Evolutionary conservation across 345 rosid genomes (phyloP).

Genomic region (Erysimum cheiranthoides): DNA sequence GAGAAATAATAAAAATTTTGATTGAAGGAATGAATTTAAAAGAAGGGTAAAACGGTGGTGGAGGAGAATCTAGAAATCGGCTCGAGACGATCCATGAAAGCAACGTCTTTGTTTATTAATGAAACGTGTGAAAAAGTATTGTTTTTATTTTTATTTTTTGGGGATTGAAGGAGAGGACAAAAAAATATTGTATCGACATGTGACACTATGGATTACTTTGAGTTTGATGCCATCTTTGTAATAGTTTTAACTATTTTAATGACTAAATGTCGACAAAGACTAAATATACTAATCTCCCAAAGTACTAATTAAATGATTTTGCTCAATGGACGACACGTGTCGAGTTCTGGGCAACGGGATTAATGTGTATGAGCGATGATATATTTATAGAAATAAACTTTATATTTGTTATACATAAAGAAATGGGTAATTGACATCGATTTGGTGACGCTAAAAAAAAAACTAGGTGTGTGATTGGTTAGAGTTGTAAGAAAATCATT

Average conservation of each 20-base stretch:
- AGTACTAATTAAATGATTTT: not conserved
- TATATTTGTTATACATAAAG: not conserved
- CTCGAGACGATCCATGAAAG: slow-evolving; percentile 41
- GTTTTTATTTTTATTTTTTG: not conserved
- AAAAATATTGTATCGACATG: slow-evolving; percentile 24
- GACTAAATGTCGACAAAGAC: slow-evolving; percentile 32
- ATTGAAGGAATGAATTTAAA: slow-evolving; percentile 26
- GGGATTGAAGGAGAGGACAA: slow-evolving; percentile 1
- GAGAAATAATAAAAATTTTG: slow-evolving; percentile 17
- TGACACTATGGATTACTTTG: slow-evolving; percentile 31
- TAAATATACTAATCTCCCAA: not conserved
- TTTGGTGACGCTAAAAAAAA: not conserved
- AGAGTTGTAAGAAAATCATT: not conserved
- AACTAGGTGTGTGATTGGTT: not conserved
- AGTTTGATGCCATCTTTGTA: slow-evolving; percentile 35
- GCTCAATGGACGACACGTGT: slow-evolving; percentile 3
- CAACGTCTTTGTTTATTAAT: slow-evolving; percentile 28
- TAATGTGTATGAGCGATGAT: not conserved
- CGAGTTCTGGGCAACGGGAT: not conserved
- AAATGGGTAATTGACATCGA: slow-evolving; percentile 19
- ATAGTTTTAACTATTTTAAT: slow-evolving; percentile 25
- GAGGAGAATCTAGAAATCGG: slow-evolving; percentile 42
- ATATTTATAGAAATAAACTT: not conserved
- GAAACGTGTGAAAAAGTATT: slow-evolving; percentile 44
- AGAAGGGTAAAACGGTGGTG: slow-evolving; percentile 41